Evolutionary conservation across 768 basidiomycete species (phyloP).

Genomic region (Tulasnella sp.): DNA sequence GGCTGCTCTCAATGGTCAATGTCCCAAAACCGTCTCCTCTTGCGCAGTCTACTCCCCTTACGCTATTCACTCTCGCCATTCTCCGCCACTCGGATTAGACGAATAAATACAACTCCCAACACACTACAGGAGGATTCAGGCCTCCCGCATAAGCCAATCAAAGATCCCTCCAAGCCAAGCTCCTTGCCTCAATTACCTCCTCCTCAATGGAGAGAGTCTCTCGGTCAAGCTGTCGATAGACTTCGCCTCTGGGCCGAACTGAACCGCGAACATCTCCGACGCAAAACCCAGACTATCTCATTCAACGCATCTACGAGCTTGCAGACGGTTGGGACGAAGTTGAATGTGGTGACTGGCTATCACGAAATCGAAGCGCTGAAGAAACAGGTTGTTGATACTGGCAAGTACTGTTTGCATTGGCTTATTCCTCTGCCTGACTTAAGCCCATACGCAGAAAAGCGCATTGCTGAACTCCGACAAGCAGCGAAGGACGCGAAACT

Average conservation of each 20-base stretch:
- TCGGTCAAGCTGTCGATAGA: neutral
- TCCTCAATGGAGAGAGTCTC: too few relatives aligned
- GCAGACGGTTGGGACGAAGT: conserved; percentile 60
- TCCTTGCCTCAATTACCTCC: too few relatives aligned
- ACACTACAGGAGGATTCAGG: too few relatives aligned
- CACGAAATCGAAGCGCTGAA: conserved; percentile 80
- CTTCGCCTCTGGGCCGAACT: neutral
- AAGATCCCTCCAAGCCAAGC: too few relatives aligned
- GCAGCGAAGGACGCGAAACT: conserved; percentile 63
- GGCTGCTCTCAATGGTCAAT: too few relatives aligned
- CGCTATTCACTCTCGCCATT: too few relatives aligned
- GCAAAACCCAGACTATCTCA: conserved; percentile 48
- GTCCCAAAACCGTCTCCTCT: neutral
- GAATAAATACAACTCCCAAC: too few relatives aligned
- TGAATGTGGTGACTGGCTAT: conserved; percentile 88
- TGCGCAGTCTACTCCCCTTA: too few relatives aligned
- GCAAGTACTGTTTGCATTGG: conserved; percentile 36
- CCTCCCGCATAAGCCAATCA: too few relatives aligned
- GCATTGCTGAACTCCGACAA: conserved; percentile 54
- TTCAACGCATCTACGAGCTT: conserved; percentile 47
- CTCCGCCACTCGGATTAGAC: too few relatives aligned
- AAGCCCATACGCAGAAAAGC: conserved; percentile 45
- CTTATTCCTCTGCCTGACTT: conserved; percentile 5
- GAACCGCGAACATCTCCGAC: conserved; percentile 1
- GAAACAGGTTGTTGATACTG: conserved; percentile 64